These are phyloP conservation scores for Hericium rajendrae DNA, from an alignment of 768 basidiomycete species.

Conservation along the genomic window DNA sequence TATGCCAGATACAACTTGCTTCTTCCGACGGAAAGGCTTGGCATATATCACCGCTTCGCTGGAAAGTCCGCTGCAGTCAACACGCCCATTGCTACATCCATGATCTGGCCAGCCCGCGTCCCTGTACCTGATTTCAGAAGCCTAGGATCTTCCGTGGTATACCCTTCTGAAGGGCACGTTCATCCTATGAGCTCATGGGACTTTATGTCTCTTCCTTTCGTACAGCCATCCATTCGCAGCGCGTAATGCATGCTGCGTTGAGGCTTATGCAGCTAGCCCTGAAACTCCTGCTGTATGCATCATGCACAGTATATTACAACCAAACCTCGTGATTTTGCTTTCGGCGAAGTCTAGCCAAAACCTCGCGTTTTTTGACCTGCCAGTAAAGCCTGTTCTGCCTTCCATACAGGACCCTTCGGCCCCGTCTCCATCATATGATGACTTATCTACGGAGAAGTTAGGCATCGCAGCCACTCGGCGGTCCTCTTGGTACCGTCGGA, in stretches of 20 bases:
- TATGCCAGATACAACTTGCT: background rate
- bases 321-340: background rate
- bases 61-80: background rate
- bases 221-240: no score
- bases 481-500: background rate
- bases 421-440: background rate
- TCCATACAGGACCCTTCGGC: background rate
- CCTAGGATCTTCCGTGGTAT: background rate
- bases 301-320: background rate
- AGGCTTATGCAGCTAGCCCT: background rate
- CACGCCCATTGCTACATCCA: no score
- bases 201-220: no score
- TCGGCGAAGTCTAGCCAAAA: slow-evolving; percentile 7
- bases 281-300: background rate
- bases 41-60: background rate
- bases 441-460: background rate
- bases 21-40: background rate
- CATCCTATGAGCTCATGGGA: background rate
- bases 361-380: background rate
- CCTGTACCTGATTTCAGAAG: background rate
- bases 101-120: no score
- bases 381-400: background rate
- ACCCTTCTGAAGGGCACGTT: background rate
- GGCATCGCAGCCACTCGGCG: background rate
- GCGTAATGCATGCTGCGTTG: background rate